Base-by-base conservation (phyloP, 768 basidiomycete species). In the Boletus sp. region DNA sequence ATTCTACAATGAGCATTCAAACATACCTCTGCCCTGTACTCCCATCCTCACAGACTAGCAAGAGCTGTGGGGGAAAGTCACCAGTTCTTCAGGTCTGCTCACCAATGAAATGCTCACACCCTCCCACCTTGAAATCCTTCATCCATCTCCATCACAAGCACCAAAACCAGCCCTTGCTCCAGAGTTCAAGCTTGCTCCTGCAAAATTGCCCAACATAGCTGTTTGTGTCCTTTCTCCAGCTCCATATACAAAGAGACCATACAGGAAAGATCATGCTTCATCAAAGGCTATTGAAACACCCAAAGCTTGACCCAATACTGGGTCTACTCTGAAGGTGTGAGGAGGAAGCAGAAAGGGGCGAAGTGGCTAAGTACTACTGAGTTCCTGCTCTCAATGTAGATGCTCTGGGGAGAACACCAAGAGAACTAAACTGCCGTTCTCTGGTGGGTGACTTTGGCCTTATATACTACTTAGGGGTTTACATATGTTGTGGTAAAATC, bases 51-150 rank as follows among this genome's bases (percentile, higher is more conserved):
- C 19, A 0, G 45, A 57, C 34, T 50, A 51, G 32, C 46, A 47
- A 15, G 50, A 57, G 21, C 19, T 56, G 4, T 56, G 25, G 19
- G 56, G 56, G n/a, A 37, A 56, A 17, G n/a, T 25, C 23, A 35
- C 15, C 2, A 4, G 2, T 45, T 8, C 30, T 14, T 35, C 46
- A 1, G 27, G 39, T 40, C 32, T 56, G 23, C 48, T 51, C 3
- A 40, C 54, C 7, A n/a, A 56, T 11, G 49, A 58, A 17, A 7
- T 42, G 11, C 23, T 42, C 9, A 27, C 23, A 15, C 15, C 41
- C 23, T 17, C 15, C 25, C 21, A 42, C 7, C 37, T 38, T n/a
- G 15, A 35, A 15, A 25, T 25, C 15, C 34, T 38, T 21, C 19
- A 2, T n/a, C n/a, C n/a, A n/a, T n/a, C n/a, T n/a, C 13, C 17